Conservation (phyloP, 805 yeast genomes). For the Clavispora fructus region DNA sequence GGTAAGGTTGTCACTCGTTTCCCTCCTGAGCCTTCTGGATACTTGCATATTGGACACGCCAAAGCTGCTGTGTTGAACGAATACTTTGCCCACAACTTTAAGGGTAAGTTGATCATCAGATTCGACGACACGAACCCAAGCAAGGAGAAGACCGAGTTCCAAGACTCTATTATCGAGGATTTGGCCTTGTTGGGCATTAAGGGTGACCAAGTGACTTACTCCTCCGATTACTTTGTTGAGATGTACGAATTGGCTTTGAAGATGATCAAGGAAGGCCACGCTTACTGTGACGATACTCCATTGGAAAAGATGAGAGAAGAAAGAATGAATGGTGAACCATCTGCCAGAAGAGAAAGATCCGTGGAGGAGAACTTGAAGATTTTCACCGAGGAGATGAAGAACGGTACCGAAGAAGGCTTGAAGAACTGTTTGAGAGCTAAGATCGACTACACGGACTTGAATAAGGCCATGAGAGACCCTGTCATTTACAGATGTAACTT, state of each 20-base stretch:
- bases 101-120: conserved; percentile 94
- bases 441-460: conserved; percentile 83
- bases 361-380: conserved; percentile 87
- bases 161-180: conserved; percentile 91
- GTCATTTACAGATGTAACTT: conserved; percentile 95
- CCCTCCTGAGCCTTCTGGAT: conserved; percentile 99
- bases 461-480: conserved; percentile 97
- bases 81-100: conserved; percentile 91
- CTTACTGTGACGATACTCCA: conserved; percentile 96
- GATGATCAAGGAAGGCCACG: conserved; percentile 91
- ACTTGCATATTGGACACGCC: conserved; percentile 97
- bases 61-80: conserved; percentile 96
- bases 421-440: conserved; percentile 95
- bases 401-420: conserved; percentile 89
- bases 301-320: conserved; percentile 95
- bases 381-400: conserved; percentile 87
- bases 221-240: conserved; percentile 87
- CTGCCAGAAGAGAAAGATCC: conserved; percentile 85
- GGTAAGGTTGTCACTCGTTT: conserved; percentile 98
- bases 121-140: conserved; percentile 98
- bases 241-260: conserved; percentile 85
- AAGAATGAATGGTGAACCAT: conserved; percentile 95
- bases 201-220: conserved; percentile 82
- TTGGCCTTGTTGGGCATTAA: conserved; percentile 84
- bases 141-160: conserved; percentile 92